Evolutionary conservation across 441 rosid species (phyloP).

Genomic region (Populus hybrid): DNA sequence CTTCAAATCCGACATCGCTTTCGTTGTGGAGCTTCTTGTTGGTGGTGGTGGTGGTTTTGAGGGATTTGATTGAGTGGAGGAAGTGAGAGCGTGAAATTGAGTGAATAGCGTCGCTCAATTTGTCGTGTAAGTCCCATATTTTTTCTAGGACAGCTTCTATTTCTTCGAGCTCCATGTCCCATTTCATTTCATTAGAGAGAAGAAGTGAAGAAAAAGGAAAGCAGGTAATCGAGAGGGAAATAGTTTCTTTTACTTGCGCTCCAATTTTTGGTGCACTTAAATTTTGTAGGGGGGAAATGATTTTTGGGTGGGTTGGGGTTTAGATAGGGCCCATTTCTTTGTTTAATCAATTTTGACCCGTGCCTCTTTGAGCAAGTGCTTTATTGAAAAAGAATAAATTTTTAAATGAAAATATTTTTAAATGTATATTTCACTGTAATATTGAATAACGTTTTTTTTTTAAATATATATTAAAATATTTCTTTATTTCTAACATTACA

Average conservation of each 20-base stretch:
- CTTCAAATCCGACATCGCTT: conserved; percentile 27
- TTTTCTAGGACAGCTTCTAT: conserved; percentile 84
- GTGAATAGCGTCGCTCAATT: conserved; percentile 90
- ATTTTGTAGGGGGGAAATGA: too few relatives aligned
- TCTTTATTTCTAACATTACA: too few relatives aligned
- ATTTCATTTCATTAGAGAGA: conserved; percentile 17
- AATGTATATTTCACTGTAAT: neutral
- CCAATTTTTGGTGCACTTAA: neutral
- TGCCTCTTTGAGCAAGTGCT: too few relatives aligned
- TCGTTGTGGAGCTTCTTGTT: conserved; percentile 31
- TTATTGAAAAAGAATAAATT: too few relatives aligned
- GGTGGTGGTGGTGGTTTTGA: conserved; percentile 25
- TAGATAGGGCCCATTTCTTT: neutral
- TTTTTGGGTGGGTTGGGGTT: neutral
- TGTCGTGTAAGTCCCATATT: conserved; percentile 94
- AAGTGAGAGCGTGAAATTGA: conserved; percentile 72
- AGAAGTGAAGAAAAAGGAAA: neutral
- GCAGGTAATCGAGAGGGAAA: too few relatives aligned
- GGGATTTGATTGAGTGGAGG: conserved; percentile 52
- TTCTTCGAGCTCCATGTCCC: conserved; percentile 85
- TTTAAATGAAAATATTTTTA: too few relatives aligned
- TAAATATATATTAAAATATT: too few relatives aligned
- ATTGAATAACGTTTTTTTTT: too few relatives aligned
- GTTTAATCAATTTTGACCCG: too few relatives aligned
- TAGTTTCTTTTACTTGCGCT: neutral